Evolutionary conservation across 371 early-diverging fungal species (phyloP).

Genomic region (Actinomucor elegans): DNA sequence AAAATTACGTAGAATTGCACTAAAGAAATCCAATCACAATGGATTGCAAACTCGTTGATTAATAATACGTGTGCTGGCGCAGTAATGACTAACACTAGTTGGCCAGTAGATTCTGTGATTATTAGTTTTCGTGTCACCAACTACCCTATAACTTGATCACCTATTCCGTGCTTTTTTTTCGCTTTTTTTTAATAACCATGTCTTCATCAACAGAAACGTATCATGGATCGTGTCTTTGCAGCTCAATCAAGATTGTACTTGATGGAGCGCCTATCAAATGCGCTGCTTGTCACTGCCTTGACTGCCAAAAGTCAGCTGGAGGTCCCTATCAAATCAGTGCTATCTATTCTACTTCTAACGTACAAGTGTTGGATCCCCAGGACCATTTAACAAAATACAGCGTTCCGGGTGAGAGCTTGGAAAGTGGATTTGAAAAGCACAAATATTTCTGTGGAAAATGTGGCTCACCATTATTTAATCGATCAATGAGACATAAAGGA

Average conservation of each 20-base stretch:
- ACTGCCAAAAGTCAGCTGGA: slow-evolving; percentile 32
- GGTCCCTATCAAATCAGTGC: slow-evolving; percentile 25
- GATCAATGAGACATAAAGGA: slow-evolving; percentile 27
- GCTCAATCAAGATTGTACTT: slow-evolving; percentile 11
- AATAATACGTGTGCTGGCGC: no score
- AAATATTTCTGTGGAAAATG: slow-evolving; percentile 30
- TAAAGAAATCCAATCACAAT: no score
- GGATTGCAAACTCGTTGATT: no score
- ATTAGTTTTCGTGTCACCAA: no score
- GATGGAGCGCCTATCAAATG: slow-evolving; percentile 19
- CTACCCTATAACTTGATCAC: no score
- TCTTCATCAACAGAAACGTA: no score
- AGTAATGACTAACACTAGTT: no score
- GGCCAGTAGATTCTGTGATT: no score
- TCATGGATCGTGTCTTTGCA: slow-evolving; percentile 22
- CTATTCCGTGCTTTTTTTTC: no score
- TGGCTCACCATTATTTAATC: slow-evolving; percentile 23
- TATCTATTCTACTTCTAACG: slow-evolving; percentile 11
- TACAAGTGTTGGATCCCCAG: slow-evolving; percentile 18
- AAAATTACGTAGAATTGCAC: no score
- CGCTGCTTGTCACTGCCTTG: slow-evolving; percentile 21
- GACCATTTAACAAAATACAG: slow-evolving; percentile 17
- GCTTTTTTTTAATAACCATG: no score
- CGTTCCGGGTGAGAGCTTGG: slow-evolving; percentile 10
- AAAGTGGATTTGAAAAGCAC: slow-evolving; percentile 28